Base-by-base conservation (phyloP, 371 early-diverging fungal species). In the Actinomucor elegans region DNA sequence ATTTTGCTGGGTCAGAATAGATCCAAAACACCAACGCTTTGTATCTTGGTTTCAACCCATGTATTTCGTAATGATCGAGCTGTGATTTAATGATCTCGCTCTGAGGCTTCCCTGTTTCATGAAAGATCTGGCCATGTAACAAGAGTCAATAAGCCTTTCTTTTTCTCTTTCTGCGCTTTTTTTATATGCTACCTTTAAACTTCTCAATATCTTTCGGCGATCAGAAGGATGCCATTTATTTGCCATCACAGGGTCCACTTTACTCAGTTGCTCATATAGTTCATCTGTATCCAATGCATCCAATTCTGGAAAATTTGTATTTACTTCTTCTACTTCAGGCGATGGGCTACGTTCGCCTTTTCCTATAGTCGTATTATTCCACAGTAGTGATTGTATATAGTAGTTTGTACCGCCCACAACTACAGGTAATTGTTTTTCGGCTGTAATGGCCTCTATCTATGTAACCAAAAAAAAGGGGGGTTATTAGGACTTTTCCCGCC, bases 391-490 rank as follows among this genome's bases (percentile, higher is more conserved):
- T 58, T 98, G 96, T 20, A 97, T 80, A 64, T 98, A 98, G 63
- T 98, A 98, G 61, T 96, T 87, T 0, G 98, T 98, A 26, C 98
- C 98, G 27, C 98, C 98, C 0, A 96, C 97, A 10, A 98, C 71
- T 4, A 98, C 88, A 0, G 98, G 94, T 12, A 91, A 51, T 31
- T 80, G 76, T 34, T 81, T 61, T 18, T 88, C 77, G 14, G 61
- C 53, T 33, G 92, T 85, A 32, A 97, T 84, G 2, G 81, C 77
- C 12, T 79, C 67, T 45, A 97, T 96, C 90, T 92, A 64, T 4
- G 14, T 23, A 29, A 36, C 9, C 9, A 36, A 15, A 14, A 33
- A 9, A n/a, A n/a, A n/a, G n/a, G n/a, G n/a, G n/a, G n/a, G n/a
- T n/a, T n/a, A n/a, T n/a, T n/a, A n/a, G n/a, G n/a, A n/a, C n/a